Evolutionary conservation across 1,284 basidiomycete genomes (phyloP).

Genomic region (Gomphus sp.): DNA sequence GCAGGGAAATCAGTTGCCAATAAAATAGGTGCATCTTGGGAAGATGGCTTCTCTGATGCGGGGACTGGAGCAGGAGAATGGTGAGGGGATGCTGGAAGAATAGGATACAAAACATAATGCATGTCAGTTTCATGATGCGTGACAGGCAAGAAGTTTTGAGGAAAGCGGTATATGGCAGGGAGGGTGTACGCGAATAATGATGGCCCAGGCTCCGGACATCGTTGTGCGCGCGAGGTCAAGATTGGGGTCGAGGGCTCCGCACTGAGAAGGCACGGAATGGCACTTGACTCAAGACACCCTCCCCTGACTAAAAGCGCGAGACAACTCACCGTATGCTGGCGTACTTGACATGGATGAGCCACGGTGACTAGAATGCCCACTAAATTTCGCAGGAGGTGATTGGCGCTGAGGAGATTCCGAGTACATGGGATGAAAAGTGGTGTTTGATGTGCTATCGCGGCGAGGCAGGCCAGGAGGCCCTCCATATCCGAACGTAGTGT

Average conservation of each 20-base stretch:
- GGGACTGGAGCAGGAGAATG: slow-evolving; percentile 37
- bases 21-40: slow-evolving; percentile 29
- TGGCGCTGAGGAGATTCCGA: background rate
- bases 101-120: slow-evolving; percentile 30
- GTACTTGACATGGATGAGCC: slow-evolving; percentile 24
- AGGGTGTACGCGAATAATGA: slow-evolving; percentile 11
- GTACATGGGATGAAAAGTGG: slow-evolving; percentile 17
- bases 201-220: slow-evolving; percentile 13
- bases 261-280: slow-evolving; percentile 30
- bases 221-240: slow-evolving; percentile 8
- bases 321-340: slow-evolving; percentile 56
- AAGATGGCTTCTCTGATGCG: slow-evolving; percentile 31
- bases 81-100: slow-evolving; percentile 30
- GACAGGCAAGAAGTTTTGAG: slow-evolving; percentile 4
- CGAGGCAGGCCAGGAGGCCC: slow-evolving; percentile 18
- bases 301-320: slow-evolving; percentile 44
- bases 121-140: slow-evolving; percentile 11
- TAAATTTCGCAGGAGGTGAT: background rate
- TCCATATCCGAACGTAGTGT: slow-evolving; percentile 28
- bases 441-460: slow-evolving; percentile 26
- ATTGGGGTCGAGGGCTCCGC: slow-evolving; percentile 12
- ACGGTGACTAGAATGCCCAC: slow-evolving; percentile 6
- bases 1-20: slow-evolving; percentile 70
- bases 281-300: slow-evolving; percentile 65
- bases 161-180: slow-evolving; percentile 10